Evolutionary conservation across 495 filamentous ascomycete species (phyloP).

Genomic region (Podospora pseudopauciseta): DNA sequence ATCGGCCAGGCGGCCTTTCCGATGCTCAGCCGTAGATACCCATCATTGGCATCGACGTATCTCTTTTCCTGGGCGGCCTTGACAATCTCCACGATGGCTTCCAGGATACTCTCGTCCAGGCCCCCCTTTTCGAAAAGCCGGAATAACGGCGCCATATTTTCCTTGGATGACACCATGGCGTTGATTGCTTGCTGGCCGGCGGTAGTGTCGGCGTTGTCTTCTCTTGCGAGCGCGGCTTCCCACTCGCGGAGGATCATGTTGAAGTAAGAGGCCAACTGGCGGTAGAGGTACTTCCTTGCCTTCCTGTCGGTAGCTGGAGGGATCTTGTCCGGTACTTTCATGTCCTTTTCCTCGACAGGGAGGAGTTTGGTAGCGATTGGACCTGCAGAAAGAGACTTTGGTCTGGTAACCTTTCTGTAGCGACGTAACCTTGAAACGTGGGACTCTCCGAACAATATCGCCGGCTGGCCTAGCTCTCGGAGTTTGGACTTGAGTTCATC

Average conservation of each 20-base stretch:
- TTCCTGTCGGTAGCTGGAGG: constrained; percentile 53
- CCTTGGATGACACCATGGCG: constrained; percentile 74
- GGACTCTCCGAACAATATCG: constrained; percentile 77
- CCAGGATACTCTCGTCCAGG: constrained; percentile 71
- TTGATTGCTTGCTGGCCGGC: constrained; percentile 71
- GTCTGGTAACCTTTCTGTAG: constrained; percentile 48
- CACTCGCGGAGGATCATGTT: constrained; percentile 88
- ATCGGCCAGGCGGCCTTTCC: constrained; percentile 99
- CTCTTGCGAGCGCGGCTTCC: constrained; percentile 70
- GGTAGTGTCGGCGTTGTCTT: constrained; percentile 67
- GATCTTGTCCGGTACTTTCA: constrained; percentile 68
- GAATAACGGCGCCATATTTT: constrained; percentile 89
- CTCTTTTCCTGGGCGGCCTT: constrained; percentile 79
- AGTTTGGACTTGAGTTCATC: constrained; percentile 63
- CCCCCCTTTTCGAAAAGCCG: constrained; percentile 78
- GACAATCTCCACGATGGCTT: constrained; percentile 90
- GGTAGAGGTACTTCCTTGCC: constrained; percentile 63
- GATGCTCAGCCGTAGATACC: constrained; percentile 87
- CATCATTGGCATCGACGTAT: constrained; percentile 96
- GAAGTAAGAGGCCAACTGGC: constrained; percentile 90
- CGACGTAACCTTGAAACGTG: constrained; percentile 64
- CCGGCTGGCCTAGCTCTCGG: constrained; percentile 68
- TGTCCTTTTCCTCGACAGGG: constrained; percentile 75
- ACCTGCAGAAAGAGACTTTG: constrained; percentile 50
- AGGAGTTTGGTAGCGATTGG: constrained; percentile 66